Conservation (phyloP, 305 asterid genomes). For the Andrographis paniculata region DNA sequence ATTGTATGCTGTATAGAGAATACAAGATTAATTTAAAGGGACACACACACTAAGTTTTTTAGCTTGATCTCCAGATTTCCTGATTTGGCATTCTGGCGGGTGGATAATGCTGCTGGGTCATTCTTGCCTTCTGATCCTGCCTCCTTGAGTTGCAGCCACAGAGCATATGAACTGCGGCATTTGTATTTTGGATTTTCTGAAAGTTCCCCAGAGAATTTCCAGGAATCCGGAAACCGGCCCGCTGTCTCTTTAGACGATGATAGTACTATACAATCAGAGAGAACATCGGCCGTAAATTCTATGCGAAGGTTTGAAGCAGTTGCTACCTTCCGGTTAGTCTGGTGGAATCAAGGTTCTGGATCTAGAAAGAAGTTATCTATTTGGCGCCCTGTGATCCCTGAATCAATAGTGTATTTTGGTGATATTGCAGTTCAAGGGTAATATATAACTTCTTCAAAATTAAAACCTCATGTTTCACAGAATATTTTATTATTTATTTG, state of each 20-base stretch:
- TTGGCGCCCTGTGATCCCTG: constrained; percentile 90
- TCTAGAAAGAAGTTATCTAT: constrained; percentile 82
- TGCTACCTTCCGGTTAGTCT: constrained; percentile 74
- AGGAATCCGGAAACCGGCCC: constrained; percentile 32
- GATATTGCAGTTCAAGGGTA: constrained; percentile 91
- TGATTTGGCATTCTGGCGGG: constrained; percentile 87
- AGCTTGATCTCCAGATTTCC: constrained; percentile 42
- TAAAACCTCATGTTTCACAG: background rate
- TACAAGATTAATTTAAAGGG: too few relatives aligned
- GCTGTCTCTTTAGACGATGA: constrained; percentile 42
- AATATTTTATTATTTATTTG: constrained; percentile 5
- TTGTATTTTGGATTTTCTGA: constrained; percentile 48
- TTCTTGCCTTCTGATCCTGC: constrained; percentile 78
- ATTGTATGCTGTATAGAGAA: too few relatives aligned
- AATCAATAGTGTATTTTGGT: constrained; percentile 84
- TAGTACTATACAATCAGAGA: constrained; percentile 39
- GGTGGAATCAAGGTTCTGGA: constrained; percentile 97
- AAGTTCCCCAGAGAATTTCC: constrained; percentile 32
- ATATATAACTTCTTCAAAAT: constrained; percentile 7
- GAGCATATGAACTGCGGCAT: constrained; percentile 75
- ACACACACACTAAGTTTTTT: too few relatives aligned
- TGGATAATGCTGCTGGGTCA: constrained; percentile 80
- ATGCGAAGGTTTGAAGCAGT: constrained; percentile 69
- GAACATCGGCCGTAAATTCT: constrained; percentile 58
- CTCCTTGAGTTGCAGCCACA: constrained; percentile 38